phyloP scores from a whole-genome alignment of 2,329 filamentous ascomycete genomes.

The Colletotrichum abscissum region DNA sequence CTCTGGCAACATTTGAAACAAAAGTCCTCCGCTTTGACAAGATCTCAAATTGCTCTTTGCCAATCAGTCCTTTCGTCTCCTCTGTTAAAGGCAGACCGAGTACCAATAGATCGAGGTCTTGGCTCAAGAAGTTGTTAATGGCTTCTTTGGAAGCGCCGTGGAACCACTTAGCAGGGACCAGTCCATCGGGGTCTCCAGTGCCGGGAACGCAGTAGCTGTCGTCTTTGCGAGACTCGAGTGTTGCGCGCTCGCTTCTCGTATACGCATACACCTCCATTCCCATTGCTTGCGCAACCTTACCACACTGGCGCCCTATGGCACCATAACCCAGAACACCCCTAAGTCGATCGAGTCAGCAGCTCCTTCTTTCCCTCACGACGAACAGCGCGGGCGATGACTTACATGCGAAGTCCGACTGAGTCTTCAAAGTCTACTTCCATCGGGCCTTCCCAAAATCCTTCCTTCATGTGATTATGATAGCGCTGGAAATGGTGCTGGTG shows the following conservation, averaged over 20 bases:
- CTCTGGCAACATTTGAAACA: slow-evolving; percentile 74
- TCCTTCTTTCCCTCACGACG: neutral
- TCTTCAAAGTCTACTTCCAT: slow-evolving; percentile 40
- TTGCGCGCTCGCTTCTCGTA: slow-evolving; percentile 69
- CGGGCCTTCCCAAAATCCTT: slow-evolving; percentile 16
- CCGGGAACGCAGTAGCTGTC: slow-evolving; percentile 72
- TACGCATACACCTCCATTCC: slow-evolving; percentile 78
- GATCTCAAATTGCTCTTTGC: slow-evolving; percentile 54
- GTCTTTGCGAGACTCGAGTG: slow-evolving; percentile 68
- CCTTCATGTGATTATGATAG: slow-evolving; percentile 44
- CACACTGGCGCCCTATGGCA: slow-evolving; percentile 55
- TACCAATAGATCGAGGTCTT: slow-evolving; percentile 56
- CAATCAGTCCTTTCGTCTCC: slow-evolving; percentile 53
- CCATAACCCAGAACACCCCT: slow-evolving; percentile 57
- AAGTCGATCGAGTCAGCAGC: neutral
- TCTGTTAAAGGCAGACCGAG: slow-evolving; percentile 54
- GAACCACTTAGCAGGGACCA: slow-evolving; percentile 55
- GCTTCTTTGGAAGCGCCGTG: slow-evolving; percentile 44
- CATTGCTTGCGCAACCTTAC: slow-evolving; percentile 64
- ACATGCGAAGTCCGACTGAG: slow-evolving; percentile 49
- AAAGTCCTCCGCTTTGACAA: slow-evolving; percentile 60
- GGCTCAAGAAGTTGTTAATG: slow-evolving; percentile 54
- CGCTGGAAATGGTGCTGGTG: slow-evolving; percentile 45
- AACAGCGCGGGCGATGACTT: slow-evolving; percentile 13
- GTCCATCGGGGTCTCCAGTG: slow-evolving; percentile 61